Percentiles rank a stretch among this genome's conserved stretches.
Evolutionary conservation across 2,329 filamentous ascomycete genomes (phyloP).

Genomic region (Didymella segeticola): DNA sequence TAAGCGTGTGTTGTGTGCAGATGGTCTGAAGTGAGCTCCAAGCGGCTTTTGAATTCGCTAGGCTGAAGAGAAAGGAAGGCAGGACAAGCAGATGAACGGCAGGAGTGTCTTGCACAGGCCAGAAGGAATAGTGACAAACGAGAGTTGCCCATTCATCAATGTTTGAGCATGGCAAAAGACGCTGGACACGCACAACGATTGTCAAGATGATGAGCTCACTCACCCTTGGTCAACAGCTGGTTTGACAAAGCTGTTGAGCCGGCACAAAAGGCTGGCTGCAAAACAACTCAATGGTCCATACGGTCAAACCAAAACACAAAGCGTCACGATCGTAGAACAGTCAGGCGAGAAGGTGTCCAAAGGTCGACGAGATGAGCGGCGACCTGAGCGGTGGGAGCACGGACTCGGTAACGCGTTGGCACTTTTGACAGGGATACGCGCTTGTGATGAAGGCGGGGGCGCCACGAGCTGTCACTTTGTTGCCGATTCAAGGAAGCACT

Average conservation of each 20-base stretch:
- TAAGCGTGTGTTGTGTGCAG: not conserved
- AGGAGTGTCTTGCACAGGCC: not conserved
- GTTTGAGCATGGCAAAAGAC: not conserved
- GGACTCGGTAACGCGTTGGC: constrained; percentile 13
- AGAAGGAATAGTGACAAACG: not conserved
- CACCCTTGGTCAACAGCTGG: not conserved
- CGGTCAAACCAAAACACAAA: not conserved
- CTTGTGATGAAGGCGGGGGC: constrained; percentile 6
- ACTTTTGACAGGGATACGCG: constrained; percentile 17
- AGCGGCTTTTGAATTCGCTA: not conserved
- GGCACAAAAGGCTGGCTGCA: not conserved
- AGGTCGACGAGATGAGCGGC: constrained; percentile 2
- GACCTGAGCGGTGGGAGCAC: not conserved
- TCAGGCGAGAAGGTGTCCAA: not conserved
- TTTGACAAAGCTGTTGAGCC: not conserved
- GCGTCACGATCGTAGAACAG: not conserved
- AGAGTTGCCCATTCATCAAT: not conserved
- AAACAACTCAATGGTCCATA: not conserved
- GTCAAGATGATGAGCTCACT: constrained; percentile 1
- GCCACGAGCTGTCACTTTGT: not conserved
- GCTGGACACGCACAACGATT: too few species aligned
- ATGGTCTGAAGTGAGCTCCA: not conserved
- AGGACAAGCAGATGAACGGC: not conserved
- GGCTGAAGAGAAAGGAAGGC: not conserved
- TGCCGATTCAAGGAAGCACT: not conserved